Percentiles rank a stretch among this genome's conserved stretches.
phyloP scores from a whole-genome alignment of 169 alveolate genomes.

The Perkinsus olseni region DNA sequence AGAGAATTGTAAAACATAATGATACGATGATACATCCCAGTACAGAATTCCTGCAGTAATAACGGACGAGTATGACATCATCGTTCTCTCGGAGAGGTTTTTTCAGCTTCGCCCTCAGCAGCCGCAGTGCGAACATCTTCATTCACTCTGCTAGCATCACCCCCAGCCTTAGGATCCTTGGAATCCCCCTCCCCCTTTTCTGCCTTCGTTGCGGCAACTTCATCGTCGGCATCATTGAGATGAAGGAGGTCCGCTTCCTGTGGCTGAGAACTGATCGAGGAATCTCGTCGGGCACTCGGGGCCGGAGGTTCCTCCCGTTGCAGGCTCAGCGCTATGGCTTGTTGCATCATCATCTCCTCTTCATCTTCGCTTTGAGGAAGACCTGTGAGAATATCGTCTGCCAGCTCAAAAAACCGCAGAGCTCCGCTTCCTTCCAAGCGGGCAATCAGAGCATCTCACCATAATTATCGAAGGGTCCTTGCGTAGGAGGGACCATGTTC shows the following conservation, averaged over 20 bases:
- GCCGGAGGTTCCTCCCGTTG: background rate
- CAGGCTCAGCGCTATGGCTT: background rate
- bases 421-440: background rate
- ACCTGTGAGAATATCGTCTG: background rate
- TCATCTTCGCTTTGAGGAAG: background rate
- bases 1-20: background rate
- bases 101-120: background rate
- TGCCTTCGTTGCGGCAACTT: background rate
- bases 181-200: background rate
- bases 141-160: background rate
- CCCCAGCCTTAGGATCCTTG: background rate
- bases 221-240: background rate
- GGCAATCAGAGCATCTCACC: background rate
- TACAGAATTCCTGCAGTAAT: background rate
- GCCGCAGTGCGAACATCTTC: background rate
- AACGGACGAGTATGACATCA: too few relatives aligned
- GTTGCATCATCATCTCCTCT: slow-evolving; percentile 1
- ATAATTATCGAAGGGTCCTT: background rate
- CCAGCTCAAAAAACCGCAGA: too few relatives aligned
- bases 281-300: background rate
- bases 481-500: background rate
- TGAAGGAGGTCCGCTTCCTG: background rate
- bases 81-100: background rate
- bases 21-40: background rate
- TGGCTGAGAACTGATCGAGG: background rate